Conservation (phyloP, 2,329 filamentous ascomycete genomes). For the Graphiopsis chlorocephala region DNA sequence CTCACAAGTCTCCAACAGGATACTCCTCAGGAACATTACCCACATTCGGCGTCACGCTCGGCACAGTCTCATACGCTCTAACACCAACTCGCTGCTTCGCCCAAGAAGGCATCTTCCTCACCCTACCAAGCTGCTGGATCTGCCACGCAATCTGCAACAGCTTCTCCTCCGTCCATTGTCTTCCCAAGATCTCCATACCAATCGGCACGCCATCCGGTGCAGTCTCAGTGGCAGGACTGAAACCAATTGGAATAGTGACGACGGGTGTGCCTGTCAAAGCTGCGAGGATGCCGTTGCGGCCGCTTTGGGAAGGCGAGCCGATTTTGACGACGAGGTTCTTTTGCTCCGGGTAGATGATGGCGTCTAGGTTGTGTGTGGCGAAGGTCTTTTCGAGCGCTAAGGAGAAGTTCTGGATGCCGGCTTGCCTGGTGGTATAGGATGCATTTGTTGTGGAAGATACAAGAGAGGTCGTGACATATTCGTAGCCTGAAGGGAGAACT, state of each 20-base stretch:
- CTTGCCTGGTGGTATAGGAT: conserved; percentile 47
- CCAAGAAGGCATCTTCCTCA: conserved; percentile 49
- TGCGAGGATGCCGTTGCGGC: conserved; percentile 58
- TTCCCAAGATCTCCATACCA: conserved; percentile 63
- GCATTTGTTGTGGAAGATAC: conserved; percentile 51
- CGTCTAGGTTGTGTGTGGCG: conserved; percentile 49
- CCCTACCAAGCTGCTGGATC: conserved; percentile 47
- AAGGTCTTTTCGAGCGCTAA: conserved; percentile 53
- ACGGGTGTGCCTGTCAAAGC: conserved; percentile 55
- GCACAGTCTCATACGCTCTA: conserved; percentile 43
- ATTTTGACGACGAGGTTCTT: conserved; percentile 60
- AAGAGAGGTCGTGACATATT: conserved; percentile 52
- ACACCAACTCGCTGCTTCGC: conserved; percentile 41
- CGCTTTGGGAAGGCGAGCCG: conserved; percentile 56
- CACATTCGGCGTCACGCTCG: conserved; percentile 43
- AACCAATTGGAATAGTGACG: conserved; percentile 54
- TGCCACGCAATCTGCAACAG: conserved; percentile 54
- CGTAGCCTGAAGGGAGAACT: conserved; percentile 59
- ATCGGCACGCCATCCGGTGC: conserved; percentile 60
- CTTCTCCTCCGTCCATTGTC: conserved; percentile 54
- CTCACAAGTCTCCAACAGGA: conserved; percentile 40
- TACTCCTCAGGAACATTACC: conserved; percentile 46
- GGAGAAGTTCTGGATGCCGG: conserved; percentile 54
- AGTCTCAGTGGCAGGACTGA: conserved; percentile 47
- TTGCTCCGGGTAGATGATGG: conserved; percentile 63